Evolutionary conservation across 805 yeast species (phyloP).

Genomic region (Alloascoidea africana): DNA sequence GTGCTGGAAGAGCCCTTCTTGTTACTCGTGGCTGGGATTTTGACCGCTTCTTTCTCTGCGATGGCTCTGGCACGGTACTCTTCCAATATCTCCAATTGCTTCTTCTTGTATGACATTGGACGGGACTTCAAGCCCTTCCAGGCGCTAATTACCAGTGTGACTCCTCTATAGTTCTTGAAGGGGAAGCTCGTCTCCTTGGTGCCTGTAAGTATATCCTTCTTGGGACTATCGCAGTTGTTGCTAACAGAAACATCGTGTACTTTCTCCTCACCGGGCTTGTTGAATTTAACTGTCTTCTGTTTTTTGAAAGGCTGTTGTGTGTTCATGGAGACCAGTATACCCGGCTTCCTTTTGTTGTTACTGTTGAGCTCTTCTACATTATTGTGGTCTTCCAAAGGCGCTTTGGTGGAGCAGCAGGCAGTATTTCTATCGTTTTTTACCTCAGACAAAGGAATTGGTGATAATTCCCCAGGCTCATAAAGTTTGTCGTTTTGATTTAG

Average conservation of each 20-base stretch:
- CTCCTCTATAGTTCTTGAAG: background rate
- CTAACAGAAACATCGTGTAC: too few relatives aligned
- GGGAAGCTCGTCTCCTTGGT: background rate
- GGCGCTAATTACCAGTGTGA: background rate
- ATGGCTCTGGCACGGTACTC: too few relatives aligned
- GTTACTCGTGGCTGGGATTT: too few relatives aligned
- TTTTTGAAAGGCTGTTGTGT: background rate
- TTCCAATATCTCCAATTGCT: background rate
- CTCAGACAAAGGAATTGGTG: background rate
- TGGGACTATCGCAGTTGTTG: background rate
- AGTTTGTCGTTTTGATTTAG: background rate
- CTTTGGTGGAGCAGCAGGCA: background rate
- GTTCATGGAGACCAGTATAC: background rate
- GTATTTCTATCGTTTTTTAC: background rate
- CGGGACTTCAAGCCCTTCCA: background rate
- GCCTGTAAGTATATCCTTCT: too few relatives aligned
- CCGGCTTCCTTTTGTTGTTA: too few relatives aligned
- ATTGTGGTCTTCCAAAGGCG: background rate
- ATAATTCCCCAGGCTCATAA: background rate
- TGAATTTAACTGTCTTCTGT: background rate
- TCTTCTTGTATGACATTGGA: background rate
- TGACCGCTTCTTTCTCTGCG: too few relatives aligned
- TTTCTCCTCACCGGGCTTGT: background rate
- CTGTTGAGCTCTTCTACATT: too few relatives aligned
- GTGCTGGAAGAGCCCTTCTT: too few relatives aligned